Conservation (phyloP, 2,329 filamentous ascomycete species). For the Hypoxylon sp. region DNA sequence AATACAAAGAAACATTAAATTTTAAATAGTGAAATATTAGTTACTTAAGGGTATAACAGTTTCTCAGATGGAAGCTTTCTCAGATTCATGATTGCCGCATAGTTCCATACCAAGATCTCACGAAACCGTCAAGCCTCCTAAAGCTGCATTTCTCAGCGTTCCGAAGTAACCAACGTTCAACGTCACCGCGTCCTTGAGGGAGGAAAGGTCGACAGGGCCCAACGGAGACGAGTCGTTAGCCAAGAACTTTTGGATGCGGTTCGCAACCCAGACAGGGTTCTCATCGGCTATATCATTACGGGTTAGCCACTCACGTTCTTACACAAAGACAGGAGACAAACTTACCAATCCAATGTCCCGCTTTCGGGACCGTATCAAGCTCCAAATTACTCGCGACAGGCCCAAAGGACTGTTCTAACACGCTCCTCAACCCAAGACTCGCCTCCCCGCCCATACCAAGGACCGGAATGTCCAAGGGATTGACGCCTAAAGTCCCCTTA, state of each 20-base stretch:
- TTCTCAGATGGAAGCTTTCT: not conserved
- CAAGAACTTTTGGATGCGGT: conserved; percentile 45
- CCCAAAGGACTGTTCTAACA: conserved; percentile 41
- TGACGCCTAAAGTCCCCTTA: conserved; percentile 48
- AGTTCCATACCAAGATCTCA: conserved; percentile 1
- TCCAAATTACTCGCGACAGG: conserved; percentile 49
- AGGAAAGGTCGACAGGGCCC: conserved; percentile 40
- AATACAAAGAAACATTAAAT: not conserved
- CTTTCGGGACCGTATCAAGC: conserved; percentile 55
- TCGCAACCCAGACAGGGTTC: conserved; percentile 49
- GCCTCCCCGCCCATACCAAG: conserved; percentile 57
- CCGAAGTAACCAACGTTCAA: conserved; percentile 47
- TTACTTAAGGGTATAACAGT: not conserved
- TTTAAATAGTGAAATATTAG: not conserved
- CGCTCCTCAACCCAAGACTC: conserved; percentile 45
- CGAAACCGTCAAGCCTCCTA: conserved; percentile 44
- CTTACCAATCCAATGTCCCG: conserved; percentile 58
- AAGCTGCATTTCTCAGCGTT: conserved; percentile 43
- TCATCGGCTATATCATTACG: conserved; percentile 45
- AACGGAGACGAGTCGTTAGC: conserved; percentile 43
- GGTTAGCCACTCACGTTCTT: not conserved
- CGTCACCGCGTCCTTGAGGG: conserved; percentile 44
- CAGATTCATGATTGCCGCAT: too few species aligned
- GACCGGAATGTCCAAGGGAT: conserved; percentile 51
- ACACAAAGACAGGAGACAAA: conserved; percentile 7